These are phyloP conservation scores for Trichocladium uniseriatum DNA, from an alignment of 495 filamentous ascomycete species.

Conservation along the genomic window DNA sequence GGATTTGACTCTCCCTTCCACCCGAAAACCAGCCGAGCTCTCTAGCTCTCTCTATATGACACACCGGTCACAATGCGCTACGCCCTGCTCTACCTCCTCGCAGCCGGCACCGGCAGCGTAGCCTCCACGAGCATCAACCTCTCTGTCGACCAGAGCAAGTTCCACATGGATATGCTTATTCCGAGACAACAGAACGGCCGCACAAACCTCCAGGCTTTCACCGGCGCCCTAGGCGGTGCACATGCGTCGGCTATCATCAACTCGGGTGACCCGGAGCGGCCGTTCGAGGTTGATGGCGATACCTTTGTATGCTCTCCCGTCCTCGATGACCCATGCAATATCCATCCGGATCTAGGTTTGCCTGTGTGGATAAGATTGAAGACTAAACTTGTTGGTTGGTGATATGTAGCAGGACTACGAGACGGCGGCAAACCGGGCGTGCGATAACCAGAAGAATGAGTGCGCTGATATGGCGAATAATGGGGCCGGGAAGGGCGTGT, in stretches of 20 bases:
- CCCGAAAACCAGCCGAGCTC: too few relatives aligned
- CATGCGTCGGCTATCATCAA: constrained; percentile 24
- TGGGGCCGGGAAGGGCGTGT: constrained; percentile 13
- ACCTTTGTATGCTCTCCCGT: constrained; percentile 42
- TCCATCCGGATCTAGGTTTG: too few relatives aligned
- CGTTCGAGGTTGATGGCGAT: constrained; percentile 38
- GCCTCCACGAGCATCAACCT: not conserved
- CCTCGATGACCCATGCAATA: too few relatives aligned
- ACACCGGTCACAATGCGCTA: constrained; percentile 6
- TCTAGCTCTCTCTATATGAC: too few relatives aligned
- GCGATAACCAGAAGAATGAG: constrained; percentile 35
- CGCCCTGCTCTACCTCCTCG: not conserved
- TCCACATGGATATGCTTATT: constrained; percentile 12
- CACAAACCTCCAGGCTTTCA: constrained; percentile 22
- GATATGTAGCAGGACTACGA: too few relatives aligned
- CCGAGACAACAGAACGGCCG: constrained; percentile 10
- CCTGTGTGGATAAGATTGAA: too few relatives aligned
- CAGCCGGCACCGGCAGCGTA: constrained; percentile 5
- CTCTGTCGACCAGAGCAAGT: constrained; percentile 13
- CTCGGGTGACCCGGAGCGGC: constrained; percentile 29
- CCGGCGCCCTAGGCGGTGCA: constrained; percentile 16
- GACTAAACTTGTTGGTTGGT: too few relatives aligned
- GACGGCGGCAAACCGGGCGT: constrained; percentile 30
- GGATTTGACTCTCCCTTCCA: too few relatives aligned
- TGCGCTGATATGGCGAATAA: constrained; percentile 30